A percentile compares a stretch with the other conserved stretches of the same genome.
phyloP scores from a whole-genome alignment of 1,139 yeast genomes.

The Pichia sp. region DNA sequence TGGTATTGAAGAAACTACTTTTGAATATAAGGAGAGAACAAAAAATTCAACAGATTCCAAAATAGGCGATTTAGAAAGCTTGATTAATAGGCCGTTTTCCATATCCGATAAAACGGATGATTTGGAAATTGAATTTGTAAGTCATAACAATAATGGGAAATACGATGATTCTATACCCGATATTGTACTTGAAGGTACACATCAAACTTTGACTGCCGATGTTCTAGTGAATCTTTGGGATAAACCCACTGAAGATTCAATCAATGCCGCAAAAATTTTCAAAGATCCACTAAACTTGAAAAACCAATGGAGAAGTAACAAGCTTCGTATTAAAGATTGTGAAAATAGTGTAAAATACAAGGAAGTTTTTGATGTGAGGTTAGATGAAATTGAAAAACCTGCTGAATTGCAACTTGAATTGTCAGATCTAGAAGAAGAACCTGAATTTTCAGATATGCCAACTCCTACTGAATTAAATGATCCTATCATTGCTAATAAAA shows the following conservation, averaged over 20 bases:
- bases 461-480: slow-evolving; percentile 8
- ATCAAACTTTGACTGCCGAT: slow-evolving; percentile 14
- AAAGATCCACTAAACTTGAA: slow-evolving; percentile 21
- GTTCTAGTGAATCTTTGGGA: slow-evolving; percentile 17
- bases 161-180: slow-evolving; percentile 13
- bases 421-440: slow-evolving; percentile 19
- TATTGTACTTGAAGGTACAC: slow-evolving; percentile 4
- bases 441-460: background rate
- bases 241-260: slow-evolving; percentile 10
- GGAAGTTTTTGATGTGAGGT: slow-evolving; percentile 11
- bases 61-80: slow-evolving; percentile 8
- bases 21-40: slow-evolving; percentile 11
- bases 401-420: slow-evolving; percentile 21
- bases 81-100: slow-evolving; percentile 1
- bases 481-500: background rate
- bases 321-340: background rate
- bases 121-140: slow-evolving; percentile 34
- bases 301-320: slow-evolving; percentile 8
- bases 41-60: background rate
- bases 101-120: slow-evolving; percentile 23
- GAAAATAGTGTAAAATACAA: background rate
- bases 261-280: slow-evolving; percentile 8
- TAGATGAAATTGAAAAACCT: slow-evolving; percentile 6
- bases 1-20: slow-evolving; percentile 14
- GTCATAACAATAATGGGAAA: slow-evolving; percentile 22